Evolutionary conservation across 176 grass and related monocot genomes (phyloP), one percentile per base, ranked within the genome.

Genomic region (Lolium perenne): DNA sequence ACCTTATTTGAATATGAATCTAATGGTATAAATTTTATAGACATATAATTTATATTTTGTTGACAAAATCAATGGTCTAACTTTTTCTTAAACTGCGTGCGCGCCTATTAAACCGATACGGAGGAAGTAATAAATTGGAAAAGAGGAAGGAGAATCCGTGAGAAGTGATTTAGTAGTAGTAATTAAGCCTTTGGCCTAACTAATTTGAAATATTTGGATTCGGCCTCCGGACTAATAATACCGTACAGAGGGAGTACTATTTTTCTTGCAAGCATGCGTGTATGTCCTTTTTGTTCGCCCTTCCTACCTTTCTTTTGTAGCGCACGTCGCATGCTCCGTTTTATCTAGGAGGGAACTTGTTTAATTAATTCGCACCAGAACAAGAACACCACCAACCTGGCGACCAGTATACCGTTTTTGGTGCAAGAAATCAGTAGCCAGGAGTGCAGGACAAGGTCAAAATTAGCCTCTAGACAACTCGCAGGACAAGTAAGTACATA

Each of bases 281-380:
- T 71, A 18, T 43, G 67, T 7, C 23, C 23, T 76, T 23, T 72
- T 74, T 74, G 5, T 80, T 78, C 66, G 12, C 67, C 16, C 47
- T 80, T 85, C 82, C 77, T 80, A 49, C 68, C 82, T 26, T 67
- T 59, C 82, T 89, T 89, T 88, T 1, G 23, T 12, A 25, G 58
- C 57, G 48, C 67, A 80, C 18, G 67, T 38, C 58, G 77, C 76
- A 84, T 85, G 87, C 47, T 63, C 67, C 0, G 69, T 73, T 73
- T 83, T 51, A 23, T 29, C 20, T 51, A 15, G 3, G n/a, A 10
- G 45, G 15, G 32, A 40, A 40, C 65, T 11, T 18, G 46, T 50
- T 8, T 88, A 35, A 16, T 8, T 88, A 35, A 16, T 12, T 88
- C 10, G 65, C 29, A 76, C 13, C 32, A 40, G 65, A 69, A 20